These are phyloP conservation scores for Ophiostoma piceae DNA, from an alignment of 2,329 filamentous ascomycete genomes.

Conservation along the genomic window DNA sequence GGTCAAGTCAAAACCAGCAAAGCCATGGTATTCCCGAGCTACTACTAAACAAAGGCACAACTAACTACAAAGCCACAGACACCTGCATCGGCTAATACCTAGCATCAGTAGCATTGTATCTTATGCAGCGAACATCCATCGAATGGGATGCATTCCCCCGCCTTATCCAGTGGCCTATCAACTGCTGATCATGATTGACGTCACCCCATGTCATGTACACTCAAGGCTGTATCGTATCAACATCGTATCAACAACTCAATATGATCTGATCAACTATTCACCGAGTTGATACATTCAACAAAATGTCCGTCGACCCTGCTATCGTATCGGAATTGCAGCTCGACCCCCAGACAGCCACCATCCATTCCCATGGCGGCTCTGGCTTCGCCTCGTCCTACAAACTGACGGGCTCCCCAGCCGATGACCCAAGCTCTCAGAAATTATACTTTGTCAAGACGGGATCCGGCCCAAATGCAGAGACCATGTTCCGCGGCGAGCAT, in stretches of 20 bases:
- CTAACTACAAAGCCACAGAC: too few relatives aligned
- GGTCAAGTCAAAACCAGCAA: not conserved
- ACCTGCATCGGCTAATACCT: too few relatives aligned
- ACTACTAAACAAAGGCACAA: too few relatives aligned
- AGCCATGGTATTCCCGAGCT: not conserved
- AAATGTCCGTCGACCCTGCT: slow-evolving; percentile 51
- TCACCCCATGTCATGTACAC: not conserved
- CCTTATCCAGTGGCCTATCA: not conserved
- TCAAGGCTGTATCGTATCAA: not conserved
- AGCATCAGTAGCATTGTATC: not conserved
- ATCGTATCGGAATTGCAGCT: slow-evolving; percentile 58
- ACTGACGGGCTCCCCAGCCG: slow-evolving; percentile 29
- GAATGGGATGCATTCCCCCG: not conserved
- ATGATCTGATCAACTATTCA: not conserved
- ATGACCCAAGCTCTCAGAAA: slow-evolving; percentile 37
- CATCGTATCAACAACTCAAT: not conserved
- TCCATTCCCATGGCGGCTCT: slow-evolving; percentile 59
- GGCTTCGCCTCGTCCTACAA: slow-evolving; percentile 62
- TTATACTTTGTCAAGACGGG: slow-evolving; percentile 77
- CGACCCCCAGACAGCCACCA: slow-evolving; percentile 48
- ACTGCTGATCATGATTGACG: not conserved
- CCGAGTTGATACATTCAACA: not conserved
- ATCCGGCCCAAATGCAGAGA: slow-evolving; percentile 50
- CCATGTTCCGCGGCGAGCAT: slow-evolving; percentile 77
- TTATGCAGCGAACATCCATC: not conserved